Conservation (phyloP, 805 yeast species). For the Wickerhamomyces tratensis region DNA sequence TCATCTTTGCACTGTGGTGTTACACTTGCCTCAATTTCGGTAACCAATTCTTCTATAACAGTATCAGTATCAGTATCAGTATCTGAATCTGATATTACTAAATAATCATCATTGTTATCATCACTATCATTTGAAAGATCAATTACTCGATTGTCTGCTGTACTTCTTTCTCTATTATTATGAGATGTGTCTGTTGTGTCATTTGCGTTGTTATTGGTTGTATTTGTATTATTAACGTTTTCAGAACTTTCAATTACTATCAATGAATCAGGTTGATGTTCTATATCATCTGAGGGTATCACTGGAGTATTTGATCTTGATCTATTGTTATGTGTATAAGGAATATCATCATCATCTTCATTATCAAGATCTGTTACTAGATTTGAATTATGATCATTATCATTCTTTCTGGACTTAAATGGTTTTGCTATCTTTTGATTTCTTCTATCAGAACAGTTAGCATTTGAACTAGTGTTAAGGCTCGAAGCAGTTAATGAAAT, state of each 20-base stretch:
- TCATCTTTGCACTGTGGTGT: neutral
- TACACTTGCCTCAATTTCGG: neutral
- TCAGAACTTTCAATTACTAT: slow-evolving; percentile 1
- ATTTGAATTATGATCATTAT: too few species aligned
- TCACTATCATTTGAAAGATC: slow-evolving; percentile 2
- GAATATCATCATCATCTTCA: slow-evolving; percentile 19
- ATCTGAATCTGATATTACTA: slow-evolving; percentile 11
- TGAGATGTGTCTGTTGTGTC: slow-evolving; percentile 3
- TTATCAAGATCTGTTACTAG: slow-evolving; percentile 1
- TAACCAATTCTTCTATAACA: slow-evolving; percentile 2
- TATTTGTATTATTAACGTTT: slow-evolving; percentile 3
- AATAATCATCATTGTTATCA: slow-evolving; percentile 12
- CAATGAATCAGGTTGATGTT: neutral
- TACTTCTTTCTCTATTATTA: too few species aligned
- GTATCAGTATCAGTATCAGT: slow-evolving; percentile 6
- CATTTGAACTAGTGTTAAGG: too few species aligned
- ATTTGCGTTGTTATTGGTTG: slow-evolving; percentile 2
- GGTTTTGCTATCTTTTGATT: too few species aligned
- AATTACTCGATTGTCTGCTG: too few species aligned
- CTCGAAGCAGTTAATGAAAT: too few species aligned
- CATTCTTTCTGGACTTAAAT: too few species aligned
- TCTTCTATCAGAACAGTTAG: too few species aligned
- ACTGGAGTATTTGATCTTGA: slow-evolving; percentile 16
- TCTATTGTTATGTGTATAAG: slow-evolving; percentile 12
- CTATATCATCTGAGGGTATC: slow-evolving; percentile 2